These are phyloP conservation scores for Tephrocybe rancida DNA, from an alignment of 768 basidiomycete species.

Conservation along the genomic window DNA sequence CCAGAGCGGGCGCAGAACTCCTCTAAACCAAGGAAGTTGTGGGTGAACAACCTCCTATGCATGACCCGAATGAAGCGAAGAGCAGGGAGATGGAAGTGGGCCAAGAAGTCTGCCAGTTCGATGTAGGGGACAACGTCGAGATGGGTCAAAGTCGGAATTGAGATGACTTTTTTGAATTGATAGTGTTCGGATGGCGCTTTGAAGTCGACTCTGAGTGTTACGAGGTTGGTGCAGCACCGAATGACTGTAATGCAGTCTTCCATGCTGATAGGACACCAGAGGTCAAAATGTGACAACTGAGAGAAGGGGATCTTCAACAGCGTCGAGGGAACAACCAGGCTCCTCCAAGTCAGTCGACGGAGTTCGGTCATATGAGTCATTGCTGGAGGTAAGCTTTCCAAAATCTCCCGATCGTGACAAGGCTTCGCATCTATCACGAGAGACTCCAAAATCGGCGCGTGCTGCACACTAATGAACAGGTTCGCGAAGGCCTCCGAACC, in stretches of 20 bases:
- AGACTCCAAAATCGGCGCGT: constrained; percentile 1
- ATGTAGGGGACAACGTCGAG: constrained; percentile 2
- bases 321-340: neutral
- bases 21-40: neutral
- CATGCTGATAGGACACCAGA: constrained; percentile 4
- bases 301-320: neutral
- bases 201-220: neutral
- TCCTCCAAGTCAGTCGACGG: constrained; percentile 1
- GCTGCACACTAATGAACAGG: neutral
- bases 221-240: neutral
- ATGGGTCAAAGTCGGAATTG: neutral
- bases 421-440: neutral
- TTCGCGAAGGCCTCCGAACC: neutral
- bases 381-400: neutral
- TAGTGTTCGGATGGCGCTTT: neutral
- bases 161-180: neutral
- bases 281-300: constrained; percentile 1
- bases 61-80: constrained; percentile 1
- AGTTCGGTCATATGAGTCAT: neutral
- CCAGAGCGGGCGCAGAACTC: constrained; percentile 4
- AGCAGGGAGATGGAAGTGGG: constrained; percentile 1
- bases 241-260: constrained; percentile 1
- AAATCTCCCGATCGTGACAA: neutral
- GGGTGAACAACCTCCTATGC: neutral
- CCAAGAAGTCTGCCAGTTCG: constrained; percentile 4